Evolutionary conservation across 345 rosid species (phyloP), one percentile per base, ranked within the genome.

Genomic region (Citrus unshiu): DNA sequence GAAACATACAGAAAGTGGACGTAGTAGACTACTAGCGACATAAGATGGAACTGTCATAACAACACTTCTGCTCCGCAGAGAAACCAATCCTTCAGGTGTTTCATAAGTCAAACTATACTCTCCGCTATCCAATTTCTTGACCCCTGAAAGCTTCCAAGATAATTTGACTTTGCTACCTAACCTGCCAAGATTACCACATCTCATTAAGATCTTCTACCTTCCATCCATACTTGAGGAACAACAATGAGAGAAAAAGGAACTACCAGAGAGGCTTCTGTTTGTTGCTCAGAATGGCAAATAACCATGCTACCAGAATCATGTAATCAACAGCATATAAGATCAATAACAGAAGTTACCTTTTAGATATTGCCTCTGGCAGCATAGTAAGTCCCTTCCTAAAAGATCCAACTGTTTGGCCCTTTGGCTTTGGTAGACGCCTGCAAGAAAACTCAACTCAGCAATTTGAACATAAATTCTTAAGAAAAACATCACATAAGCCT

Each of bases 321-420:
- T 29, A 69, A 76, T 71, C 14, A 30, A 74, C 24, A 65, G 63
- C 66, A 25, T 68, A 61, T 37, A 63, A 62, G 66, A 68, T 29
- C 32, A 60, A 39, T 40, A 59, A 22, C 27, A 56, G 49, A 77
- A 7, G 34, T 14, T 84, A 95, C 99, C 97, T 91, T 66, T 84
- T 74, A 75, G 96, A 89, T 78, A 95, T 90, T 74, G 98, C 97
- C 84, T 93, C 88, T 5, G 97, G 99, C 82, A 93, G 77, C 97
- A 92, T 95, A 29, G 66, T 39, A 82, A 95, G 97, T 74, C 98
- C 99, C 81, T 89, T 90, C 79, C 92, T 91, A 77, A 95, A 93
- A 75, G 98, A 95, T 79, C 97, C 99, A 75, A 93, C 99, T 60
- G 97, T 95, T 84, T 93, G 98, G 64, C 98, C 99, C 86, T 90